Base-by-base conservation (phyloP, 1,139 yeast species). In the Kurtzmaniella quercitrusa region DNA sequence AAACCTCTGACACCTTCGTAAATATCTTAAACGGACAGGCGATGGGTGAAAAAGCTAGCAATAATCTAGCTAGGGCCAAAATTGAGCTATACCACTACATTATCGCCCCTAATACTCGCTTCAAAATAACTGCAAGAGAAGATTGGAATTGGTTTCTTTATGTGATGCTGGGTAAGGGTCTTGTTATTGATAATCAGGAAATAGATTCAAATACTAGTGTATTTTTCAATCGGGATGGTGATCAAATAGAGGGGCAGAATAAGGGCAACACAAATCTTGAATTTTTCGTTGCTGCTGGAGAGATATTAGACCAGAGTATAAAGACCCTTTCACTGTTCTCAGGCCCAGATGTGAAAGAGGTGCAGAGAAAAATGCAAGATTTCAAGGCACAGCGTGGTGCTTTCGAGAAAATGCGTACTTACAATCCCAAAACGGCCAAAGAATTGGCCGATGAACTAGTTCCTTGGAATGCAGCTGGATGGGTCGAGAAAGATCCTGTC, bases 291-390 rank as follows among this genome's bases (percentile, higher is more conserved):
- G 68, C 88, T 47, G 95, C 89, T 28, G 97, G 96, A 40, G 68
- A 87, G 60, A 76, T 78, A 35, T 69, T 88, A 47, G 78, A 87
- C 53, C 97, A 89, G 65, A 78, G 80, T 15, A 75, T 86, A 42
- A 85, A 87, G 33, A 96, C 89, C 60, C 85, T 88, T 57, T 97
- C 97, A 12, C 96, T 96, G 16, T 88, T 88, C 60, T 95, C 85
- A 14, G 93, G 87, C 47, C 78, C 84, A 8, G 66, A 83, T 17
- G 69, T 71, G 45, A 81, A 77, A 42, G 78, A 78, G 51, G 82
- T 88, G 47, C 74, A 76, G 51, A 66, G 84, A 55, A 94, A 88
- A 0, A 81, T 85, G 55, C 55, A 66, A 59, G 93, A 85, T 58
- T 89, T 83, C 60, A 88, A 83, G 57, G 60, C 19, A 11, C 34